Evolutionary conservation across 352 stramenopile species (phyloP), one percentile per base, ranked within the genome.

Genomic region (Pythium diclinum): DNA sequence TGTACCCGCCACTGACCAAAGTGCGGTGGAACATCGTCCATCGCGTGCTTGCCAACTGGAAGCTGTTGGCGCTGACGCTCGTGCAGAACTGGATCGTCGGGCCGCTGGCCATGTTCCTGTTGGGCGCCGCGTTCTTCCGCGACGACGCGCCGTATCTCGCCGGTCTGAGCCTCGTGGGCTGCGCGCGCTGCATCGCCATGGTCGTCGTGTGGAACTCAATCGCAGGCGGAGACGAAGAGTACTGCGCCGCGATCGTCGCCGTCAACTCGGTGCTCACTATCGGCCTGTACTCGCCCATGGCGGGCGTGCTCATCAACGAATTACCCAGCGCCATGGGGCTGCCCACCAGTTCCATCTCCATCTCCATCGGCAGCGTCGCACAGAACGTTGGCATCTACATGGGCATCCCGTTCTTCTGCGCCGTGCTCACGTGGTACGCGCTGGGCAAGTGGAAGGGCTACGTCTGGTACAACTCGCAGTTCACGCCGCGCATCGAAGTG

Each of bases 171-270:
- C 72, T 91, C 60, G 76, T 93, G 11, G 84, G 84, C 8, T 88
- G 80, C 52, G 69, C 80, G 49, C 75, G 82, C 8, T 93, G 80
- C 64, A 93, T 89, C 46, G 82, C 77, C 17, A 93, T 93, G 84
- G 84, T 91, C 60, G 86, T 93, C 71, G 85, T 93, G 59, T 93
- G 82, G 84, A 88, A 83, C 61, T 66, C 64, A n/a, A 68, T 93
- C n/a, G 80, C 82, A 23, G 67, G 72, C 1, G 82, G 82, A 0
- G 78, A 93, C 59, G 59, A 78, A 47, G 80, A 88, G 52, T 88
- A 87, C 59, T 81, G 81, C 14, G 75, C 85, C 0, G 76, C 80
- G 19, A 81, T 91, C 68, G 78, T 91, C 30, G 79, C 79, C 1
- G 57, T 91, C 56, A 93, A 93, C 69, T 81, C 81, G 13, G 30